Evolutionary conservation across 345 rosid genomes (phyloP).

Genomic region (Salix dunnii): DNA sequence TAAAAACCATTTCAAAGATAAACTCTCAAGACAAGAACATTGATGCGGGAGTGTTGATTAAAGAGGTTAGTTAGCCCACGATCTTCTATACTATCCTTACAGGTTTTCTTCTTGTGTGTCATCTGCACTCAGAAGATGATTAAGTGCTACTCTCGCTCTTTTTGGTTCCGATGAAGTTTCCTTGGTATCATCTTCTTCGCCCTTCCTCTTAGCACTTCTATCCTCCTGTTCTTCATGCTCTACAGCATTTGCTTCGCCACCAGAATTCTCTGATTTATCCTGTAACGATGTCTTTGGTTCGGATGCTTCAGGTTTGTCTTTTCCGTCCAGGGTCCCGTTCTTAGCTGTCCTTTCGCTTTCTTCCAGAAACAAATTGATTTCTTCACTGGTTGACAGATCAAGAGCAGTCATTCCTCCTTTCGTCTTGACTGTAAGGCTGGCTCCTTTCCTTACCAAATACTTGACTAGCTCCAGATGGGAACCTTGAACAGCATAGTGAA

Average conservation of each 20-base stretch:
- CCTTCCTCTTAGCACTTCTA: slow-evolving; percentile 48
- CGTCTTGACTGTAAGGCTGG: slow-evolving; percentile 52
- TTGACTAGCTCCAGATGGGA: slow-evolving; percentile 73
- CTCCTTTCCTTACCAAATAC: slow-evolving; percentile 73
- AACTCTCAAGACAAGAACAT: too few species aligned
- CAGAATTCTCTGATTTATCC: slow-evolving; percentile 25
- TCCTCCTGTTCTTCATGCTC: slow-evolving; percentile 22
- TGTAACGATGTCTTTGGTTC: slow-evolving; percentile 25
- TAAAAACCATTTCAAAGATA: too few species aligned
- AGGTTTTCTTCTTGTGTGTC: slow-evolving; percentile 33
- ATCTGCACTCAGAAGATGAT: slow-evolving; percentile 62
- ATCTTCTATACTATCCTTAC: neutral
- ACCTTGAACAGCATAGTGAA: slow-evolving; percentile 91
- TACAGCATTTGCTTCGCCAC: slow-evolving; percentile 25
- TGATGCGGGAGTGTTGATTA: neutral
- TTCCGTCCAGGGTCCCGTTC: slow-evolving; percentile 22
- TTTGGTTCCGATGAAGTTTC: slow-evolving; percentile 44
- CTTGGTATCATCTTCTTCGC: slow-evolving; percentile 23
- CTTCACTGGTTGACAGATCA: slow-evolving; percentile 64
- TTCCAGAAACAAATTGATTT: slow-evolving; percentile 47
- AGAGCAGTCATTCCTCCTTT: slow-evolving; percentile 80
- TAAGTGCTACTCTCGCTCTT: slow-evolving; percentile 57
- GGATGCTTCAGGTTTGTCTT: slow-evolving; percentile 35
- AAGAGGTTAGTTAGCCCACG: neutral
- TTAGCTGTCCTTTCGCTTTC: slow-evolving; percentile 47